Evolutionary conservation across 2,329 filamentous ascomycete genomes (phyloP).

Genomic region (Apiospora kogelbergensis): DNA sequence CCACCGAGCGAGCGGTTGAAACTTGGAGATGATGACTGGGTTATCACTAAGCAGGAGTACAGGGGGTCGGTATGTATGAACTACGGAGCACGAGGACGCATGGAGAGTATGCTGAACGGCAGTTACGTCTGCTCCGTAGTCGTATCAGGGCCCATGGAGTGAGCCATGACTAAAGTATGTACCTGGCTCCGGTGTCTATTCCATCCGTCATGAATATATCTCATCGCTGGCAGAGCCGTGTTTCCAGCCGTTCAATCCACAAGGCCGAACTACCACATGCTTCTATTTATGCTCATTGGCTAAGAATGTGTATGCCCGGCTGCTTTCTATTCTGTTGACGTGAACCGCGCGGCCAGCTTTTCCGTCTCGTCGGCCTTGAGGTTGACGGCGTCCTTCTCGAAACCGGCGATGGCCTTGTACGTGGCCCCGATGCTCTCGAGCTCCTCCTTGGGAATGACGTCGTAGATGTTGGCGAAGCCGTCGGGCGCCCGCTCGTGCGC

Average conservation of each 20-base stretch:
- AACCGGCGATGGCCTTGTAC: constrained; percentile 43
- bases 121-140: background rate
- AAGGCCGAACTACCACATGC: background rate
- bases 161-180: background rate
- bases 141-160: background rate
- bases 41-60: background rate
- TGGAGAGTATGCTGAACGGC: background rate
- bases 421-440: constrained; percentile 36
- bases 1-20: background rate
- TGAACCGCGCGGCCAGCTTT: constrained; percentile 16
- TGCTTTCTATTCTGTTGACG: background rate
- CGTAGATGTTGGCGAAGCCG: constrained; percentile 39
- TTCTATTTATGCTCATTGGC: background rate
- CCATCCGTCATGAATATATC: background rate
- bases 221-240: too few relatives aligned
- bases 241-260: background rate
- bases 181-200: background rate
- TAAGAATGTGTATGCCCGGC: too few relatives aligned
- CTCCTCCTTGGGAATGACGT: constrained; percentile 39
- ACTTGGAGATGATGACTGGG: background rate
- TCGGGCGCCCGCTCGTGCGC: constrained; percentile 43
- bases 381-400: constrained; percentile 45
- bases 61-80: background rate
- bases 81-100: too few relatives aligned
- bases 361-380: constrained; percentile 37